Base-by-base conservation (phyloP, 2,329 filamentous ascomycete species). In the Microdochium trichocladiopsis region DNA sequence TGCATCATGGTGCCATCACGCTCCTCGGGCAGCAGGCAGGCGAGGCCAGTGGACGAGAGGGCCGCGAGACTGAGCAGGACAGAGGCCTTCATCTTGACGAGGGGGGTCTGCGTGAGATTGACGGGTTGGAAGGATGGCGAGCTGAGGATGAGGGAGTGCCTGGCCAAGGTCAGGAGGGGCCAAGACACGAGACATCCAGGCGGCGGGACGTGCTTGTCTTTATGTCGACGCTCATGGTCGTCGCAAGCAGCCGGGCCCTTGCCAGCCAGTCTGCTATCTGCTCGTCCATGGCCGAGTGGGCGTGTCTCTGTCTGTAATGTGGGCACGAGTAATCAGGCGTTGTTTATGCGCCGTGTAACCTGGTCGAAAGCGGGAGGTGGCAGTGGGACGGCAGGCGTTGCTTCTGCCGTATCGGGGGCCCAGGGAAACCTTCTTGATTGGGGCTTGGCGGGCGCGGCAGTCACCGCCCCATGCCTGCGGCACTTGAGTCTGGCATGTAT, bases 11-110 rank as follows among this genome's bases (percentile, higher is more conserved):
- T 58, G 11, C 49, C 50, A 16, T 63, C 59, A 5, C 59, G 56
- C 53, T 74, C 72, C 37, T 68, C 65, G 12, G 69, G 66, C 45
- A 73, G 62, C 14, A 74, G 67, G 52, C 77, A 65, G 25, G 50
- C 50, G 14, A 25, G 14, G n/a, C 37, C 43, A 21, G 47, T 25
- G 8, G 50, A 51, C 23, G 41, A 43, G 18, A 51, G 50, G 18
- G 50, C 50, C 23, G 47, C 24, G 18, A 51, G 50, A 24, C 50
- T 36, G 31, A 21, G 24, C 9, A 51, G 18, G 25, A 47, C 21
- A 14, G 24, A 36, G 47, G 25, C 43, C 41, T 51, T 51, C 50
- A 51, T 51, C 8, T 23, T 31, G 37, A 31, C 41, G 41, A 18
- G 41, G 21, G 16, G n/a, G n/a, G 28, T 33, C 28, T 33, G 8